Evolutionary conservation across 345 rosid genomes (phyloP), one percentile per base, ranked within the genome.

Genomic region (Eucalyptus victrix): DNA sequence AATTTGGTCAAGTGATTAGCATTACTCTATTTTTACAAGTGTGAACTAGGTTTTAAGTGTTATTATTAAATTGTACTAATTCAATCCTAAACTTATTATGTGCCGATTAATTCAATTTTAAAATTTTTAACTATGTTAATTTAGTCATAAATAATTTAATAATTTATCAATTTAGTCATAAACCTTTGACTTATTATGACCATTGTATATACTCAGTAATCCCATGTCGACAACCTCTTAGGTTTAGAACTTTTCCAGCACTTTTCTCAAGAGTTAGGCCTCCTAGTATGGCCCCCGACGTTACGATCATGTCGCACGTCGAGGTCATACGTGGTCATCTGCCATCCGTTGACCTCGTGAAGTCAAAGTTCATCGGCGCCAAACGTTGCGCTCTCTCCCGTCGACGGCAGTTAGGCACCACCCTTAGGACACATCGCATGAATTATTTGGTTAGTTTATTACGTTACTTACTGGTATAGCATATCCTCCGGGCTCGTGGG

Each of bases 391-490:
- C 58, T 49, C 51, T 0, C 80, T 53, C n/a, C 91, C 90, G 0
- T 89, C 91, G 89, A 94, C 94, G 95, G 93, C 89, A 92, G 93
- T 94, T 91, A 88, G 98, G 98, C 95, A 91, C 92, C 51, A 42
- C 45, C 7, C 24, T 19, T 19, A n/a, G 40, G 56, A 47, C 87
- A 26, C 87, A 26, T 83, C 87, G 40, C 37, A 8, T 47, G 28
- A n/a, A 1, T 51, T 13, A 50, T 49, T 49, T 34, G 42, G 80
- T 69, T 69, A 34, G 80, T 69, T 18, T 9, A 34, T 69, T 34
- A 34, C 80, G 0, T 32, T 69, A 4, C 44, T 69, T 69, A 24
- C 80, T 18, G 80, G 42, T 34, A 18, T 37, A 1, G 80, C 24
- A 0, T 69, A 69, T 17, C 80, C 0, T 69, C 80, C 0, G 80